Conservation (phyloP, 2,329 filamentous ascomycete genomes). For the Claviceps spartinae region DNA sequence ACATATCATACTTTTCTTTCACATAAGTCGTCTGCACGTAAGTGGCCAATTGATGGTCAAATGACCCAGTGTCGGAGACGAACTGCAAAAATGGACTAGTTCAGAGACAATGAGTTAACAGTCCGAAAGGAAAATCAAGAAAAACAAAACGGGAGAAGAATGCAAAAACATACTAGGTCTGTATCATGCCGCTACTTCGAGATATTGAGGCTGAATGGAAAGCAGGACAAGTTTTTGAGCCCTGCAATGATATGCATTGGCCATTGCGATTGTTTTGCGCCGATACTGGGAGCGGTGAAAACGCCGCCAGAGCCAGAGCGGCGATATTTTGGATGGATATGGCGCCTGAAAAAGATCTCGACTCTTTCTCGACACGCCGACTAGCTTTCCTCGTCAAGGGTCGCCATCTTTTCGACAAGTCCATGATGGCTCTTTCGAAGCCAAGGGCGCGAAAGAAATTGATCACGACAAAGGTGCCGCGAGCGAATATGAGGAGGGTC, state of each 20-base stretch:
- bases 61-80: conserved; percentile 62
- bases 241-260: conserved; percentile 52
- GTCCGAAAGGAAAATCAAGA: not conserved
- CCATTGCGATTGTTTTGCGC: conserved; percentile 19
- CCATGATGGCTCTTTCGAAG: not conserved
- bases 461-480: not conserved
- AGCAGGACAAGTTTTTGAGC: conserved; percentile 57
- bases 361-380: not conserved
- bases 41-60: conserved; percentile 59
- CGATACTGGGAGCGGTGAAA: conserved; percentile 17
- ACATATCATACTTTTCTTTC: conserved; percentile 50
- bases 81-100: conserved; percentile 69
- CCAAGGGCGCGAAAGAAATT: not conserved
- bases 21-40: conserved; percentile 69
- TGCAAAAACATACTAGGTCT: conserved; percentile 45
- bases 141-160: not conserved
- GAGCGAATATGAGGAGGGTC: not conserved
- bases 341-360: not conserved
- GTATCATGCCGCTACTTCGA: conserved; percentile 41
- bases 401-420: not conserved
- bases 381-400: not conserved
- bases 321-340: not conserved
- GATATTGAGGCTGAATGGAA: conserved; percentile 62
- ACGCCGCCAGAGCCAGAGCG: conserved; percentile 14
- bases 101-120: conserved; percentile 3